Base-by-base conservation (phyloP, 2,329 filamentous ascomycete species). In the Leptosphaerulina australis region DNA sequence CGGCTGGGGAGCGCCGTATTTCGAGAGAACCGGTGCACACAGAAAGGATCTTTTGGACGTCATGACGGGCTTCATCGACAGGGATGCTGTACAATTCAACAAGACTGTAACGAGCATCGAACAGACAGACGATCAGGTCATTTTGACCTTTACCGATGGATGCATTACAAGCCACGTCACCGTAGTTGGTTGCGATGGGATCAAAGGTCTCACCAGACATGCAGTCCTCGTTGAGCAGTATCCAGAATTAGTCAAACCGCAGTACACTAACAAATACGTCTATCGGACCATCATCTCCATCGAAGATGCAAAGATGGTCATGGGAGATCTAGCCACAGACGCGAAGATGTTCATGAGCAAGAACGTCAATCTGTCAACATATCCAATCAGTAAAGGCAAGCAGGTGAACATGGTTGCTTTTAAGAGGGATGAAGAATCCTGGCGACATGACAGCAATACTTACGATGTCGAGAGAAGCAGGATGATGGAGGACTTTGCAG, bases 131-230 rank as follows among this genome's bases (percentile, higher is more conserved):
- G 72, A 67, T 0, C 66, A 61, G 26, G 73, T 77, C 45, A 40
- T 72, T 0, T 63, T 75, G n/a, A 65, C 57, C 4, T 69, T 78
- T 14, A 63, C 72, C 25, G 63, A 65, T 74, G 56, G 66, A 59
- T 38, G 58, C 66, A 72, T 61, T 64, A 48, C 63, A 58, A 28
- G 70, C 70, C 63, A 59, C 73, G 56, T 58, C 10, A 68, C 72
- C 39, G 72, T 77, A 1, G 70, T 80, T 33, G 77, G 77, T 2
- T 76, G 75, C 43, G 78, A 79, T 53, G 78, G 78, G 0, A 76
- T 80, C 55, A 78, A 77, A 14, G 57, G 60, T 18, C 43, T 55
- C 17, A 48, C 60, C 18, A 38, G 63, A 24, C 52, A 57, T 5
- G 52, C 59, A 3, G 56, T 66, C 4, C 52, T 62, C 5, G 43